phyloP scores from a whole-genome alignment of 2,329 filamentous ascomycete genomes.

The Hymenoscyphus occultus region DNA sequence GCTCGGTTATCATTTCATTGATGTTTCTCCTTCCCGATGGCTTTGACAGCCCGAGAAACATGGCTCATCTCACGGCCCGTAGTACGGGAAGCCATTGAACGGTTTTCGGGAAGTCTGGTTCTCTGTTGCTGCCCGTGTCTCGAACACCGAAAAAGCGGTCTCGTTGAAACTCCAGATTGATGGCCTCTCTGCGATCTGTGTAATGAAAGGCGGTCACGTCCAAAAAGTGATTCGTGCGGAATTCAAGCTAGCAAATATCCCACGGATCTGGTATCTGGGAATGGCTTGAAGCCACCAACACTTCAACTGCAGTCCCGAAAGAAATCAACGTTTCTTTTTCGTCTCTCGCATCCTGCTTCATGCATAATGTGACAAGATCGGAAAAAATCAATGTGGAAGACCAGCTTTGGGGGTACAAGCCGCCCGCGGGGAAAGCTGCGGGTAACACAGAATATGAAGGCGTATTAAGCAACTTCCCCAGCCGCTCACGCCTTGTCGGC shows the following conservation, averaged over 20 bases:
- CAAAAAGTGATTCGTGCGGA: not conserved
- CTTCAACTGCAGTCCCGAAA: not conserved
- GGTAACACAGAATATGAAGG: not conserved
- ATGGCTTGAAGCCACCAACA: not conserved
- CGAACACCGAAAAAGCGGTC: not conserved
- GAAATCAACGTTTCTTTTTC: not conserved
- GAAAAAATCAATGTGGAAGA: not conserved
- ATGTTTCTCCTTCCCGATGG: not conserved
- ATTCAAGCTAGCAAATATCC: not conserved
- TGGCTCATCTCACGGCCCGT: not conserved
- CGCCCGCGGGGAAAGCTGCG: not conserved
- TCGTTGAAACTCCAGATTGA: not conserved
- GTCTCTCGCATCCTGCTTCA: not conserved
- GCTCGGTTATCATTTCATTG: not conserved
- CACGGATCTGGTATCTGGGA: not conserved
- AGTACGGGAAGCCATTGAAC: not conserved
- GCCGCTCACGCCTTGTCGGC: slow-evolving; percentile 4
- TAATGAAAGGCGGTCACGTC: not conserved
- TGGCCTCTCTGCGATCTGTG: not conserved
- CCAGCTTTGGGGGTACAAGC: not conserved
- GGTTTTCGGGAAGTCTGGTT: not conserved
- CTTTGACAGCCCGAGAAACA: not conserved
- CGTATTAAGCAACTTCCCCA: not conserved
- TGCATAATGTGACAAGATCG: slow-evolving; percentile 1
- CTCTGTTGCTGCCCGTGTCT: slow-evolving; percentile 1